phyloP scores from a whole-genome alignment of 2,329 filamentous ascomycete species.

The Stagonosporopsis tanaceti region DNA sequence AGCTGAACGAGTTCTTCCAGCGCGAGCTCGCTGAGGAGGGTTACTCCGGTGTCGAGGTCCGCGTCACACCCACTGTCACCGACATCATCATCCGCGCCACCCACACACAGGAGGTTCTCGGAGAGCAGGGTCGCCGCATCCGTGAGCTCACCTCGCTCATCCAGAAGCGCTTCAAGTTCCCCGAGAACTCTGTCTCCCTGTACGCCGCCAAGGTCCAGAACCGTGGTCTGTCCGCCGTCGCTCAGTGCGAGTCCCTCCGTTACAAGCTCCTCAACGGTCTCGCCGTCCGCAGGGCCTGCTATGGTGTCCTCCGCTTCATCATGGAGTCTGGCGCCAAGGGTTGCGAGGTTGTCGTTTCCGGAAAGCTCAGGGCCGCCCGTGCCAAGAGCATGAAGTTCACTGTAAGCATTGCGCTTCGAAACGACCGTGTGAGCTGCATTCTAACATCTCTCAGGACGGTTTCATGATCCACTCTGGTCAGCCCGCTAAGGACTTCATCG shows the following conservation, averaged over 20 bases:
- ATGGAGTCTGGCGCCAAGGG: conserved; percentile 99
- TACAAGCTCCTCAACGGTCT: conserved; percentile 99
- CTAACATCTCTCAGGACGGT: conserved; percentile 69
- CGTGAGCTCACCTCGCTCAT: conserved; percentile 99
- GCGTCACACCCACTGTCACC: conserved; percentile 99
- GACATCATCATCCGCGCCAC: conserved; percentile 99
- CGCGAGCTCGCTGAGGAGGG: conserved; percentile 99
- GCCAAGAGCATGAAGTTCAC: conserved; percentile 99
- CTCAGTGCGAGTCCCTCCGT: conserved; percentile 99
- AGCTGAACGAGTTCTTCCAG: conserved; percentile 99
- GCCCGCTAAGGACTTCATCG: conserved; percentile 99
- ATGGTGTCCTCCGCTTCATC: conserved; percentile 99
- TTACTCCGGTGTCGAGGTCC: conserved; percentile 99
- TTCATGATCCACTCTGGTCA: conserved; percentile 99
- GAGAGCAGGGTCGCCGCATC: conserved; percentile 99
- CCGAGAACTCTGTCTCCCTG: conserved; percentile 99
- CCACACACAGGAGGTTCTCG: conserved; percentile 99
- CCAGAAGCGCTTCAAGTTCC: conserved; percentile 99
- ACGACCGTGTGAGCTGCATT: conserved; percentile 1
- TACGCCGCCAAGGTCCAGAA: conserved; percentile 99
- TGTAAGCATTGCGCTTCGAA: conserved; percentile 59
- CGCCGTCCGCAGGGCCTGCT: conserved; percentile 97
- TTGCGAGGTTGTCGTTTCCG: conserved; percentile 99
- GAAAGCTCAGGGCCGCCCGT: conserved; percentile 98
- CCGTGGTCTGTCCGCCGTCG: conserved; percentile 98